Evolutionary conservation across 176 grass and related monocot species (phyloP).

Genomic region (Carex scoparia): DNA sequence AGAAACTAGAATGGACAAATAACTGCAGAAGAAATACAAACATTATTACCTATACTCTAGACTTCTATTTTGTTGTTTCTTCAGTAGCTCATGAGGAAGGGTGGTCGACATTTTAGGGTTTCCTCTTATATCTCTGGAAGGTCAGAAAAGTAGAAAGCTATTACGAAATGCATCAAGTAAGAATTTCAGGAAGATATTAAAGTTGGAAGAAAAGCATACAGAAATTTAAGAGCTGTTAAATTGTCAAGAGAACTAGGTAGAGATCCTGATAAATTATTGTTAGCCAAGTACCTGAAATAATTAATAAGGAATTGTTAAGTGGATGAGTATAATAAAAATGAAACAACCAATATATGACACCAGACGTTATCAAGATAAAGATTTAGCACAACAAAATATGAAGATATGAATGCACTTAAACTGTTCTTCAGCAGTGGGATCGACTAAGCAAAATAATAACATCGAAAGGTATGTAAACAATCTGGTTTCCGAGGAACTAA

Average conservation of each 20-base stretch:
- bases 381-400: background rate
- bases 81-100: background rate
- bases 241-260: background rate
- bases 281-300: slow-evolving; percentile 1
- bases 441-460: background rate
- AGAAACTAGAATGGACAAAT: background rate
- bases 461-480: background rate
- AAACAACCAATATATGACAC: background rate
- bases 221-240: background rate
- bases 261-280: background rate
- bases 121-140: background rate
- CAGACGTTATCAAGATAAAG: background rate
- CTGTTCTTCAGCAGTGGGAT: background rate
- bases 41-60: background rate
- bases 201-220: background rate
- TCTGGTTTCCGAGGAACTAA: background rate
- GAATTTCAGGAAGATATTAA: too few species aligned
- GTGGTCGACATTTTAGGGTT: background rate
- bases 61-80: background rate
- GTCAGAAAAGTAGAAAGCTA: background rate
- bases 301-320: background rate
- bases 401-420: background rate
- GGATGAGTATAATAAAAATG: background rate
- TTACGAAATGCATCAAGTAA: background rate
- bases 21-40: background rate